These are phyloP conservation scores for Elongisporangium senticosum DNA, from an alignment of 352 stramenopile genomes.

Conservation along the genomic window DNA sequence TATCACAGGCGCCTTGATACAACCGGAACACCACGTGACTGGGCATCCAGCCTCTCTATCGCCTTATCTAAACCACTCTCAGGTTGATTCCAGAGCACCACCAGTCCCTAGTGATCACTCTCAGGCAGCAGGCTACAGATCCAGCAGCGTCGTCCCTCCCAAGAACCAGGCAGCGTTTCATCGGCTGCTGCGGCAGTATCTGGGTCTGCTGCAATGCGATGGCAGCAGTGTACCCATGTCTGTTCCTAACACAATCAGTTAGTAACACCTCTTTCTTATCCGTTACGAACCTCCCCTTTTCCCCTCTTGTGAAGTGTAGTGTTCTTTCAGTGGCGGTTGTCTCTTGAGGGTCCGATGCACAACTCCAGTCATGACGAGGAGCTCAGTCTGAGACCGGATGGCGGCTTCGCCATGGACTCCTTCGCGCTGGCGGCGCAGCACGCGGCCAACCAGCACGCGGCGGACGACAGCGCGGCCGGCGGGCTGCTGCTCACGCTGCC, in stretches of 20 bases:
- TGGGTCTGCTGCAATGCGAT: conserved; percentile 32
- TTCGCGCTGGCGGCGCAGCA: not conserved
- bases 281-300: not conserved
- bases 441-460: not conserved
- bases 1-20: not conserved
- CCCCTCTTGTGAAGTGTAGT: not conserved
- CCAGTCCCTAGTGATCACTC: not conserved
- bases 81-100: not conserved
- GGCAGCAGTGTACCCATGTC: not conserved
- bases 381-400: conserved; percentile 6
- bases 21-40: not conserved
- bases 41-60: not conserved
- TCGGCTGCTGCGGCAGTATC: conserved; percentile 33
- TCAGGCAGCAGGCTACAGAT: not conserved
- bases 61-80: not conserved
- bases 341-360: not conserved
- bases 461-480: not conserved
- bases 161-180: conserved; percentile 23
- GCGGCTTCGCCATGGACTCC: not conserved
- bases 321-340: not conserved
- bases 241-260: not conserved
- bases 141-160: not conserved
- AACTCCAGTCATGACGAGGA: not conserved
- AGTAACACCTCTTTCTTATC: not conserved
- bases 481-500: conserved; percentile 36